Evolutionary conservation across 495 filamentous ascomycete species (phyloP).

Genomic region (Ascodesmis nigricans): DNA sequence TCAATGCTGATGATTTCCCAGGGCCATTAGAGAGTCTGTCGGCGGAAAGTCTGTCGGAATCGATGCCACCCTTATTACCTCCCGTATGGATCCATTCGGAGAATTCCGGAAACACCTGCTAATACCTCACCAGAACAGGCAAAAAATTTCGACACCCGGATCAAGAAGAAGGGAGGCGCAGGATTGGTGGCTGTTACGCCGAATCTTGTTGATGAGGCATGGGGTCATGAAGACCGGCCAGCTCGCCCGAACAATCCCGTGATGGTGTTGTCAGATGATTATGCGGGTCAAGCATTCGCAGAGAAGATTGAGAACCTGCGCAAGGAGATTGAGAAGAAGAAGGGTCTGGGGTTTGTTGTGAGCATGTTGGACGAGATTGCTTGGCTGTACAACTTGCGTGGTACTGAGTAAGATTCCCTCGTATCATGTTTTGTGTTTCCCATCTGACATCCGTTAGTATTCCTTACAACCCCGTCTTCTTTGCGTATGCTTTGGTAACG

Average conservation of each 20-base stretch:
- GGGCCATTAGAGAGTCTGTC: constrained; percentile 58
- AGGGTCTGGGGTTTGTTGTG: constrained; percentile 66
- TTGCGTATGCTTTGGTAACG: constrained; percentile 85
- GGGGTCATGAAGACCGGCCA: constrained; percentile 56
- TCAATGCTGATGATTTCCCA: constrained; percentile 15
- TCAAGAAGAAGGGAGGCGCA: constrained; percentile 67
- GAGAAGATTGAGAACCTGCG: constrained; percentile 72
- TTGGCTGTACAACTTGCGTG: constrained; percentile 92
- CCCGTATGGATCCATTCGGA: constrained; percentile 28
- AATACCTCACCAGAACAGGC: constrained; percentile 33
- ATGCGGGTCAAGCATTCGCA: constrained; percentile 59
- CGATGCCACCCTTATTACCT: constrained; percentile 72
- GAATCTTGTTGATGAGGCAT: constrained; percentile 75
- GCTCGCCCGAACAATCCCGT: constrained; percentile 53
- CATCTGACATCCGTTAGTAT: constrained; percentile 32
- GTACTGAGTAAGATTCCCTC: constrained; percentile 75
- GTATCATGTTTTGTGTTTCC: constrained; percentile 2
- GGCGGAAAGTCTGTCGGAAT: constrained; percentile 76
- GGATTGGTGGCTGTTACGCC: constrained; percentile 47
- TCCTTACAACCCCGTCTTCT: constrained; percentile 96
- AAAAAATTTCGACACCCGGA: constrained; percentile 64
- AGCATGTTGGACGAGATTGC: constrained; percentile 96
- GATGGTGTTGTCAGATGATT: constrained; percentile 45
- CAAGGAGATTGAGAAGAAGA: constrained; percentile 82
- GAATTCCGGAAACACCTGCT: background rate